phyloP scores from a whole-genome alignment of 768 basidiomycete genomes.

The Phylloporus scabripes region DNA sequence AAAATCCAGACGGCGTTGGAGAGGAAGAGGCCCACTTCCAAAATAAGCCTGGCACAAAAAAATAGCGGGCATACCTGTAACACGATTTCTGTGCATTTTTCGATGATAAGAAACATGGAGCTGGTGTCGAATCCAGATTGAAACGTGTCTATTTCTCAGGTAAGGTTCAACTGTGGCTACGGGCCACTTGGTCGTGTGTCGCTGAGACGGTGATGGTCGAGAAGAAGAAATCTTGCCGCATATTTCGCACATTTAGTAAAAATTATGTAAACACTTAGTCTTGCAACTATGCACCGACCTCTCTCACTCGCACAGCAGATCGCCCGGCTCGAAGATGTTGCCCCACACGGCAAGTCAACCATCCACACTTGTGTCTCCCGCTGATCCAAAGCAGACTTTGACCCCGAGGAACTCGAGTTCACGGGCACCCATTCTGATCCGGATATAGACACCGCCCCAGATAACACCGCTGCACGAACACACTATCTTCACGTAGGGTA shows the following conservation, averaged over 20 bases:
- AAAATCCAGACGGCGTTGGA: constrained; percentile 24
- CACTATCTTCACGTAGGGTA: constrained; percentile 89
- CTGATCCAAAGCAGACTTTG: constrained; percentile 47
- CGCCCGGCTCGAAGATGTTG: constrained; percentile 66
- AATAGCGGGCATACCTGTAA: constrained; percentile 24
- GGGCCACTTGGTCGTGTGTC: constrained; percentile 27
- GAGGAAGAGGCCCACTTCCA: constrained; percentile 19
- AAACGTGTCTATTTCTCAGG: constrained; percentile 15
- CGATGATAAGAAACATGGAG: constrained; percentile 32
- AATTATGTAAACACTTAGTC: constrained; percentile 30
- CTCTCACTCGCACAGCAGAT: too few relatives aligned
- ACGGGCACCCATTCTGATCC: constrained; percentile 39
- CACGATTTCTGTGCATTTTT: constrained; percentile 37
- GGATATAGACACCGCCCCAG: constrained; percentile 27
- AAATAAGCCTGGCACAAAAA: constrained; percentile 20
- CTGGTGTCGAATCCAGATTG: constrained; percentile 34
- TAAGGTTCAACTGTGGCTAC: constrained; percentile 20
- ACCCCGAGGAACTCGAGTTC: constrained; percentile 61
- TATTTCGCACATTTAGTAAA: constrained; percentile 21
- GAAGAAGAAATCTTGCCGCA: constrained; percentile 17
- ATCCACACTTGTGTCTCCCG: constrained; percentile 2
- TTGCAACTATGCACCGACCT: not conserved
- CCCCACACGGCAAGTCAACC: constrained; percentile 53
- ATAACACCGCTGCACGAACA: constrained; percentile 45
- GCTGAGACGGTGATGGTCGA: constrained; percentile 31